phyloP scores from a whole-genome alignment of 179 eudicot genomes.

The Silene vulgaris region DNA sequence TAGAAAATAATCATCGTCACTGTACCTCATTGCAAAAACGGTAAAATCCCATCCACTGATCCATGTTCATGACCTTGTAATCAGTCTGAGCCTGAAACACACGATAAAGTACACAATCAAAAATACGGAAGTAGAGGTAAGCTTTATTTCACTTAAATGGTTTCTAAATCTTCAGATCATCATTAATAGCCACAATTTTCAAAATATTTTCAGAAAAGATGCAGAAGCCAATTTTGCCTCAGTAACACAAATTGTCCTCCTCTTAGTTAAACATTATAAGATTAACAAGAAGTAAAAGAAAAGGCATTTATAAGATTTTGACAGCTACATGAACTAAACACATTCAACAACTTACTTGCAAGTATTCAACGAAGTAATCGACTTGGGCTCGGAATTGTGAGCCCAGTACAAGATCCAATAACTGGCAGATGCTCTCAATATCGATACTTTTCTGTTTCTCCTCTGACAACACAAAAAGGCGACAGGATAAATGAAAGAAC shows the following conservation, averaged over 20 bases:
- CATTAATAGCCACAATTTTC: neutral
- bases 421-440: slow-evolving; percentile 79
- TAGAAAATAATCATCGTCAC: neutral
- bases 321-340: slow-evolving; percentile 11
- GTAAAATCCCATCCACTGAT: slow-evolving; percentile 94
- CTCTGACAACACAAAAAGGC: slow-evolving; percentile 39
- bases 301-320: neutral
- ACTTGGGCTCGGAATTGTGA: slow-evolving; percentile 67
- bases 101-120: slow-evolving; percentile 3
- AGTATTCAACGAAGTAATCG: slow-evolving; percentile 62
- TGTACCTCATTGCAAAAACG: slow-evolving; percentile 86
- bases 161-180: neutral
- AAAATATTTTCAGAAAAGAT: neutral
- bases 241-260: neutral
- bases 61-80: slow-evolving; percentile 91
- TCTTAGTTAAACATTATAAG: too few species aligned
- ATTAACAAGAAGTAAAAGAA: neutral
- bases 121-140: neutral
- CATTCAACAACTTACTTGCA: slow-evolving; percentile 46
- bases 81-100: slow-evolving; percentile 62
- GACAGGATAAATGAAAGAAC: neutral
- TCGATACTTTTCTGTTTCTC: slow-evolving; percentile 95
- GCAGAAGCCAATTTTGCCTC: neutral
- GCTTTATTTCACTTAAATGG: neutral
- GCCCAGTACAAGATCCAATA: slow-evolving; percentile 85